Evolutionary conservation across 1,284 basidiomycete species (phyloP).

Genomic region (Ustilago xerochloae): DNA sequence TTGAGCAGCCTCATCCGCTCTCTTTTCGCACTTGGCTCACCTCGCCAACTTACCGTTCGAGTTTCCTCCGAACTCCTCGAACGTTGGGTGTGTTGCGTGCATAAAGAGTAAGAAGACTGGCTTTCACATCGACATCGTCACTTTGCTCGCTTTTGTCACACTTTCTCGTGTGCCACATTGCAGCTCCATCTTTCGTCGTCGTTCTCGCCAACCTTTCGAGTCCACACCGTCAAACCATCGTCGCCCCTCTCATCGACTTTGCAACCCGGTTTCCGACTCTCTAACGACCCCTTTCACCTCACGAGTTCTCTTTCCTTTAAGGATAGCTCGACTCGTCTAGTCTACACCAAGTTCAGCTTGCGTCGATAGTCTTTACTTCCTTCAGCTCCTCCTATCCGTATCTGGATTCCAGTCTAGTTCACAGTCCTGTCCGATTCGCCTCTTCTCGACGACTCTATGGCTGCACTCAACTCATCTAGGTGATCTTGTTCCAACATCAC

Average conservation of each 20-base stretch:
- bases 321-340: no score
- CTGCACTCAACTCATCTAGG: slow-evolving; percentile 24
- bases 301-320: neutral
- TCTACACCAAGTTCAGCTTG: no score
- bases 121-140: no score
- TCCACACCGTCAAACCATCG: neutral
- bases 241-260: neutral
- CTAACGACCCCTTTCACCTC: slow-evolving; percentile 6
- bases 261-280: neutral
- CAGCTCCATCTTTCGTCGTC: slow-evolving; percentile 10
- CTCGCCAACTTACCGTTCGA: slow-evolving; percentile 10
- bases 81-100: slow-evolving; percentile 14
- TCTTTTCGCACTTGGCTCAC: slow-evolving; percentile 12
- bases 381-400: neutral
- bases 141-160: no score
- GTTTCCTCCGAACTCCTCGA: slow-evolving; percentile 2
- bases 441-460: slow-evolving; percentile 31
- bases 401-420: neutral
- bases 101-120: slow-evolving; percentile 32
- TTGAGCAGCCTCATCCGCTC: slow-evolving; percentile 41
- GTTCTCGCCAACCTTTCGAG: slow-evolving; percentile 9
- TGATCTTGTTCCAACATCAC: slow-evolving; percentile 31
- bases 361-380: neutral
- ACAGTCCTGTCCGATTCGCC: slow-evolving; percentile 3
- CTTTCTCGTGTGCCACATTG: no score